Percentiles rank a stretch among this genome's conserved stretches.
phyloP scores from a whole-genome alignment of 495 filamentous ascomycete genomes.

The Chaetomium tenue region DNA sequence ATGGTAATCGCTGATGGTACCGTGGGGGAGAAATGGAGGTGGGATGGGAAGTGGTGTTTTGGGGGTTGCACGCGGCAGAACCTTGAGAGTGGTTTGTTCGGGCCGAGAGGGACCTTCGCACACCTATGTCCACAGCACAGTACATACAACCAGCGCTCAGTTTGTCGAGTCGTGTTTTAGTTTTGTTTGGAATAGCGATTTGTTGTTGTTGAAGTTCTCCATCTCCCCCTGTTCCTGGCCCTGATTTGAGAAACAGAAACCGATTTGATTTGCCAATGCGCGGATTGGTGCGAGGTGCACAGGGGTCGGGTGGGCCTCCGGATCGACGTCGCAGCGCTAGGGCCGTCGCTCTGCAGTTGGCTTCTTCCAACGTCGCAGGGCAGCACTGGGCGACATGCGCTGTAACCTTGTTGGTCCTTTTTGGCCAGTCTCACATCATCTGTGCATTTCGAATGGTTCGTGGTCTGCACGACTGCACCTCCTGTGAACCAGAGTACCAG shows the following conservation, averaged over 20 bases:
- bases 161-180: too few relatives aligned
- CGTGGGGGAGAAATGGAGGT: too few relatives aligned
- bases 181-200: too few relatives aligned
- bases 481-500: background rate
- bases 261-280: conserved; percentile 1
- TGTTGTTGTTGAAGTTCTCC: too few relatives aligned
- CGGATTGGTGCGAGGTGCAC: background rate
- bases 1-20: background rate
- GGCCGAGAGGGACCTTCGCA: too few relatives aligned
- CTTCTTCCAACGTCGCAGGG: conserved; percentile 5
- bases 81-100: too few relatives aligned
- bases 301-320: background rate
- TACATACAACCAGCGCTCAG: too few relatives aligned
- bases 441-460: background rate
- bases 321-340: conserved; percentile 10
- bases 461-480: background rate
- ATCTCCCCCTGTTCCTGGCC: too few relatives aligned
- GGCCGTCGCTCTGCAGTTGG: conserved; percentile 2
- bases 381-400: conserved; percentile 3
- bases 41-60: too few relatives aligned
- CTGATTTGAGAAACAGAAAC: too few relatives aligned
- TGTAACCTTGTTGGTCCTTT: conserved; percentile 11
- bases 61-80: too few relatives aligned
- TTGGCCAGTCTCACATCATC: conserved; percentile 12
- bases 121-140: too few relatives aligned